phyloP scores from a whole-genome alignment of 1,284 basidiomycete genomes.

The Puccinia polysora region DNA sequence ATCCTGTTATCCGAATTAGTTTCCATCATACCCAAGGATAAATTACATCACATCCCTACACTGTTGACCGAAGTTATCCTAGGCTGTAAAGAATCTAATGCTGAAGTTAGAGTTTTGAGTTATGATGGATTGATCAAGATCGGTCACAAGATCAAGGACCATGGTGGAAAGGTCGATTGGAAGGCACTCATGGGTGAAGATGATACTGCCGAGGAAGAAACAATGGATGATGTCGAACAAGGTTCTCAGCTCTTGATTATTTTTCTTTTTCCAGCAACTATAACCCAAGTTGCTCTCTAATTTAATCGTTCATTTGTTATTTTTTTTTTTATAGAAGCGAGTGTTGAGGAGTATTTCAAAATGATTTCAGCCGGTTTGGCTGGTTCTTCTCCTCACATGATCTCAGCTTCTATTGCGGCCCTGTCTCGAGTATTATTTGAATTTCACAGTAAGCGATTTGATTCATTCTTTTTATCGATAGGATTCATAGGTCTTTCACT shows the following conservation, averaged over 20 bases:
- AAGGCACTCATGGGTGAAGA: constrained; percentile 50
- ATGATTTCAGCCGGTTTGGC: constrained; percentile 96
- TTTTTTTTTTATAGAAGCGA: too few relatives aligned
- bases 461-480: neutral
- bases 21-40: constrained; percentile 64
- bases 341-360: constrained; percentile 85
- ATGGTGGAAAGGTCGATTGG: constrained; percentile 75
- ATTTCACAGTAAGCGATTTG: constrained; percentile 68
- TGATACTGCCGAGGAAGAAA: neutral
- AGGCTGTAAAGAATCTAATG: constrained; percentile 97
- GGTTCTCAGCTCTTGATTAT: constrained; percentile 43
- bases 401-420: constrained; percentile 91
- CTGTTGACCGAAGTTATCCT: constrained; percentile 91
- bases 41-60: constrained; percentile 78
- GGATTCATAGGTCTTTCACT: too few relatives aligned
- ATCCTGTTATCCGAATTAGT: constrained; percentile 71
- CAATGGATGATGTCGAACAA: constrained; percentile 11
- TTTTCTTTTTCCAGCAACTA: constrained; percentile 26
- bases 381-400: constrained; percentile 93
- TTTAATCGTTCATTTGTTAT: too few relatives aligned
- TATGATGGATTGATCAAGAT: constrained; percentile 87
- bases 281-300: too few relatives aligned
- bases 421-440: constrained; percentile 92
- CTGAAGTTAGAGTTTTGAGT: constrained; percentile 79
- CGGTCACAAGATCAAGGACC: constrained; percentile 77